Evolutionary conservation across 192 early-diverging fungal species (phyloP).

Genomic region (Linnemannia zychae): DNA sequence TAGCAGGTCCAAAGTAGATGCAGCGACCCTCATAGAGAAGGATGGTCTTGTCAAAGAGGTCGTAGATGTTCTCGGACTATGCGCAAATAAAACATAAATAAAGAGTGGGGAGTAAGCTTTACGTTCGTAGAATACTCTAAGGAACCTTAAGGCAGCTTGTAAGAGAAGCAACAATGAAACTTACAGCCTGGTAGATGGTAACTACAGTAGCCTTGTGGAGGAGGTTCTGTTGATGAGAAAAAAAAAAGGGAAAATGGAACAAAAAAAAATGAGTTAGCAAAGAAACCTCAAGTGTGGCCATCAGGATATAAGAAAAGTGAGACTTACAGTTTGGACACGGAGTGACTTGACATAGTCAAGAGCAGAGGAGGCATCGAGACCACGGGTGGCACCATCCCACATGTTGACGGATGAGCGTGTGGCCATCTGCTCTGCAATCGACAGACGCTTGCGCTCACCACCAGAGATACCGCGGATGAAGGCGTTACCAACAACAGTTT

Average conservation of each 20-base stretch:
- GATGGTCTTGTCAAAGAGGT: conserved; percentile 78
- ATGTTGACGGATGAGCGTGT: conserved; percentile 66
- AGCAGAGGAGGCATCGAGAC: conserved; percentile 86
- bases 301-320: not conserved
- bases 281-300: not conserved
- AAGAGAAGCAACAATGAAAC: conserved; percentile 38
- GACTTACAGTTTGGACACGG: conserved; percentile 72
- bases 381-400: conserved; percentile 81
- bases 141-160: conserved; percentile 39
- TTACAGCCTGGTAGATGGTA: conserved; percentile 81
- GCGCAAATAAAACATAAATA: conserved; percentile 36
- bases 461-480: conserved; percentile 85
- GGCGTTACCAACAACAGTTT: conserved; percentile 82
- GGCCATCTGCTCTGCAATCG: conserved; percentile 83
- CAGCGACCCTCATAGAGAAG: conserved; percentile 76
- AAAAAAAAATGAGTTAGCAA: not conserved
- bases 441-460: conserved; percentile 84
- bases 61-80: conserved; percentile 81
- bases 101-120: conserved; percentile 37
- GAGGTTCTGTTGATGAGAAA: conserved; percentile 58
- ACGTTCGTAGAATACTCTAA: conserved; percentile 66
- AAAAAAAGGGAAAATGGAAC: not conserved
- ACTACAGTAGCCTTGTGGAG: conserved; percentile 73
- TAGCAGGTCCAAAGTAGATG: conserved; percentile 77
- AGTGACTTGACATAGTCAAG: conserved; percentile 84